These are phyloP conservation scores for Lunularia cruciata DNA, from an alignment of 225 moss, liverwort and hornwort genomes.

Conservation along the genomic window DNA sequence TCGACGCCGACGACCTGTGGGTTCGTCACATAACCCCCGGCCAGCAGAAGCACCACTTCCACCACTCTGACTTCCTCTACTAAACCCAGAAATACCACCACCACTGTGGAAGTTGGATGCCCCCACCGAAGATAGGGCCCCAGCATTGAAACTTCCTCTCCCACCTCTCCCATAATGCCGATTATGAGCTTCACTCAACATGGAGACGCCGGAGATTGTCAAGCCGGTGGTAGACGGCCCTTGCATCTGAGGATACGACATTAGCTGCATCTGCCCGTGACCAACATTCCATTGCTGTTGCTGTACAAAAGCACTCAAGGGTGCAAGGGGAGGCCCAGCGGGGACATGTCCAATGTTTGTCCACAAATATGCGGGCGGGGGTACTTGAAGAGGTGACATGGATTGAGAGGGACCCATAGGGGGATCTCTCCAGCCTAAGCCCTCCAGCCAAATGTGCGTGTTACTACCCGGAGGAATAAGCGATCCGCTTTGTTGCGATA, in stretches of 20 bases:
- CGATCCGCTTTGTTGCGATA: constrained; percentile 43
- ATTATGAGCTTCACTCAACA: constrained; percentile 38
- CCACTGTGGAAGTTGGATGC: constrained; percentile 36
- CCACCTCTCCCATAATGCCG: constrained; percentile 49
- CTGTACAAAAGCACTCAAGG: constrained; percentile 45
- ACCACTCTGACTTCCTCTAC: constrained; percentile 30
- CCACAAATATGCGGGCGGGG: constrained; percentile 57
- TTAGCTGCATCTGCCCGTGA: constrained; percentile 46
- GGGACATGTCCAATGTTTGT: constrained; percentile 45
- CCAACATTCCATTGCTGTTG: constrained; percentile 57
- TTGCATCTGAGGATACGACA: constrained; percentile 48
- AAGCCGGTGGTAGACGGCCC: constrained; percentile 39
- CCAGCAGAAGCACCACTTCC: constrained; percentile 21
- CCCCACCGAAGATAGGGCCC: constrained; percentile 25
- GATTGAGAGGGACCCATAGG: constrained; percentile 49
- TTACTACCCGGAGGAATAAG: constrained; percentile 29
- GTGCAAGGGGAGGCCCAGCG: constrained; percentile 54
- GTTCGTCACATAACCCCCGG: constrained; percentile 50
- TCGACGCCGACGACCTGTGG: constrained; percentile 54
- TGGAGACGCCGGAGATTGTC: constrained; percentile 25
- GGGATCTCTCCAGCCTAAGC: too few species aligned
- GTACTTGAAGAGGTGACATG: constrained; percentile 47
- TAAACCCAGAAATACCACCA: constrained; percentile 35
- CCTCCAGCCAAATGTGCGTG: constrained; percentile 59
- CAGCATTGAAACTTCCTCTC: constrained; percentile 43